Conservation (phyloP, 208 protist genomes). For the Angomonas ambiguus region DNA sequence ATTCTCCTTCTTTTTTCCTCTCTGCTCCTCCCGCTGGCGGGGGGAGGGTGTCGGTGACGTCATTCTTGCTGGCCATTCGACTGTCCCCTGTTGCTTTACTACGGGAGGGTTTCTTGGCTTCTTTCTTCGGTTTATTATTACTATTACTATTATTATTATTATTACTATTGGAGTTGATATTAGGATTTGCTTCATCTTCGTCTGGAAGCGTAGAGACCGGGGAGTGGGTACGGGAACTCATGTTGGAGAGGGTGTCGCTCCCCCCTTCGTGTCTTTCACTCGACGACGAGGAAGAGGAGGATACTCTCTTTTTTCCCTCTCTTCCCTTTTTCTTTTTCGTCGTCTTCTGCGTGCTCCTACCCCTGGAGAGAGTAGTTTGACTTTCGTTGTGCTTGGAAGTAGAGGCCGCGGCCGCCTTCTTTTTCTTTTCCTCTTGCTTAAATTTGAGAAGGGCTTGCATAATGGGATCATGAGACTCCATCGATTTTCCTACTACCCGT, state of each 20-base stretch:
- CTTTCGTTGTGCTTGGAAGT: neutral
- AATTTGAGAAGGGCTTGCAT: slow-evolving; percentile 16
- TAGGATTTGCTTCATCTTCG: neutral
- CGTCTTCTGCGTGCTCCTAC: neutral
- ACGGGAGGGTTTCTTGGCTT: neutral
- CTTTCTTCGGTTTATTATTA: neutral
- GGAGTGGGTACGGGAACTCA: neutral
- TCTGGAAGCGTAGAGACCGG: neutral
- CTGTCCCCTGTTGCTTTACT: neutral
- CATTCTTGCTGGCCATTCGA: neutral
- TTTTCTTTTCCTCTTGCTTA: slow-evolving; percentile 16
- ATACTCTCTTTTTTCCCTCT: neutral
- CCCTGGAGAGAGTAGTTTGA: neutral
- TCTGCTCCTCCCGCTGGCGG: neutral
- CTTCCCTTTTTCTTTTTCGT: slow-evolving; percentile 1
- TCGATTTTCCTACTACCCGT: neutral
- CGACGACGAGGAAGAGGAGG: neutral
- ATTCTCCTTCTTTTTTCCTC: neutral
- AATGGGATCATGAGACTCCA: slow-evolving; percentile 12
- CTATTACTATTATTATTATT: neutral
- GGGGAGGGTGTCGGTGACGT: neutral
- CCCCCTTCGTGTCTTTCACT: neutral
- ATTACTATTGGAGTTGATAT: neutral
- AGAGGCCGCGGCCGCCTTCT: neutral
- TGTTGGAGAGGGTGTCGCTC: neutral